These are phyloP conservation scores for Tulasnella sp. DNA, from an alignment of 768 basidiomycete species.

Conservation along the genomic window DNA sequence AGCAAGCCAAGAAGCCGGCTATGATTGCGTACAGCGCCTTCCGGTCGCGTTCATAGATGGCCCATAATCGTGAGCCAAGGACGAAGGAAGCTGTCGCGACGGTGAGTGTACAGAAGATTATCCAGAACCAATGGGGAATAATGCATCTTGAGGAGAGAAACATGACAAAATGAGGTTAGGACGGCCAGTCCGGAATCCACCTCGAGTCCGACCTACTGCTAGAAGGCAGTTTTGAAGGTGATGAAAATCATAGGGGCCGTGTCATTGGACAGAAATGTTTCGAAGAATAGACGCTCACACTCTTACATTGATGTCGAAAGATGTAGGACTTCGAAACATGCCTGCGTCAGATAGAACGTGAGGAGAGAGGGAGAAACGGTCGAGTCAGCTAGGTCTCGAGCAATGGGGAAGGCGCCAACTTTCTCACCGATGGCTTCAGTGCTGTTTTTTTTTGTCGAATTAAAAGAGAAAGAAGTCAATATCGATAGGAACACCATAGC, in stretches of 20 bases:
- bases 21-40: background rate
- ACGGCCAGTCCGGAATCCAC: background rate
- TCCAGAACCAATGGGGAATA: background rate
- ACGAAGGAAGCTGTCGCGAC: background rate
- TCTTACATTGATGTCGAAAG: background rate
- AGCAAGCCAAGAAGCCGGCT: background rate
- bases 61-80: background rate
- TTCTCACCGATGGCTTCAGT: background rate
- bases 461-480: background rate
- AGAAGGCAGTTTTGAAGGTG: background rate
- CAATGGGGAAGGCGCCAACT: background rate
- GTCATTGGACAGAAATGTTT: background rate
- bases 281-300: background rate
- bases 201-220: background rate
- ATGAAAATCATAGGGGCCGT: background rate
- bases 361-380: background rate
- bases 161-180: background rate
- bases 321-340: background rate
- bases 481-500: background rate
- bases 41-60: slow-evolving; percentile 1
- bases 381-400: background rate
- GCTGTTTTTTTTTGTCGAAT: background rate
- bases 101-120: background rate
- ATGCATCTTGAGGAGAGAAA: background rate
- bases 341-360: background rate